phyloP scores from a whole-genome alignment of 495 filamentous ascomycete species.

The Neurospora sp. region DNA sequence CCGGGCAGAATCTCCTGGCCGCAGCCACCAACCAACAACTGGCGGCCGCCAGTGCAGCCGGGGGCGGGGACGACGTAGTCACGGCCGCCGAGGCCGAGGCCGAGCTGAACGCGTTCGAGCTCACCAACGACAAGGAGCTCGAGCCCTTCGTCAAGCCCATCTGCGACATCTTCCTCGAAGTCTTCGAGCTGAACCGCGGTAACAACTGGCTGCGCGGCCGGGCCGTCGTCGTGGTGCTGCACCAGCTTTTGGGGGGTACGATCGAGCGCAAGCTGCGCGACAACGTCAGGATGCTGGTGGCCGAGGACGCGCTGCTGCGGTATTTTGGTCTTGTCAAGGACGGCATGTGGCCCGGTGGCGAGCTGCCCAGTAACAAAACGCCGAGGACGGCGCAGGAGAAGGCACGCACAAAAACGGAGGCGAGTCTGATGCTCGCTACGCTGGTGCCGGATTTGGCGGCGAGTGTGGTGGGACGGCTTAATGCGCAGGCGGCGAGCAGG shows the following conservation, averaged over 20 bases:
- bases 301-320: slow-evolving; percentile 68
- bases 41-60: slow-evolving; percentile 38
- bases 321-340: slow-evolving; percentile 64
- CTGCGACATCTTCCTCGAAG: slow-evolving; percentile 92
- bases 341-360: slow-evolving; percentile 71
- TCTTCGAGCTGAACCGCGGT: slow-evolving; percentile 87
- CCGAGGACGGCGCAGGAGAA: slow-evolving; percentile 57
- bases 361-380: slow-evolving; percentile 37
- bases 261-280: slow-evolving; percentile 93
- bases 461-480: slow-evolving; percentile 73
- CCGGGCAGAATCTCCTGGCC: slow-evolving; percentile 86
- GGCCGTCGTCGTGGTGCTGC: slow-evolving; percentile 86
- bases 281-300: slow-evolving; percentile 53
- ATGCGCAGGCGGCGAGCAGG: slow-evolving; percentile 74
- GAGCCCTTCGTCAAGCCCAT: slow-evolving; percentile 98
- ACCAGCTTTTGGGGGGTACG: slow-evolving; percentile 77
- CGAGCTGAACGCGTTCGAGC: slow-evolving; percentile 88
- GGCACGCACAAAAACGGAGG: slow-evolving; percentile 60
- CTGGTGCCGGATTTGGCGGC: slow-evolving; percentile 74
- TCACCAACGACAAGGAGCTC: slow-evolving; percentile 50
- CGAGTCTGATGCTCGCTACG: slow-evolving; percentile 69
- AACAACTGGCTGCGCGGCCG: slow-evolving; percentile 92
- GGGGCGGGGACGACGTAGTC: slow-evolving; percentile 41
- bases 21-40: slow-evolving; percentile 68
- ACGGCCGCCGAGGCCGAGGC: slow-evolving; percentile 85